Base-by-base conservation (phyloP, 495 filamentous ascomycete species). In the Trichoderma parareesei region DNA sequence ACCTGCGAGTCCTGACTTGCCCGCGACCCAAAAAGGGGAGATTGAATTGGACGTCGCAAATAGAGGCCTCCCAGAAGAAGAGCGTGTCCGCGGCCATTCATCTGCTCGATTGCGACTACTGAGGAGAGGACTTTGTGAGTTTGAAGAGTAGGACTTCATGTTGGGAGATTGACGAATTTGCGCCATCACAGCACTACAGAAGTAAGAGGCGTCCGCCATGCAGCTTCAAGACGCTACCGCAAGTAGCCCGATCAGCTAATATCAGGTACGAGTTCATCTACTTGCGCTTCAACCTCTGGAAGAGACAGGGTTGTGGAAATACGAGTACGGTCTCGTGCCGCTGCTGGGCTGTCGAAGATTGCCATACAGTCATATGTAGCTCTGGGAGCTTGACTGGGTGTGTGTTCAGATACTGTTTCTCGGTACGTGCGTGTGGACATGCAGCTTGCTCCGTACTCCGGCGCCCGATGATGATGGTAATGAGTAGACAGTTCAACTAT, bases 281-380 rank as follows among this genome's bases (percentile, higher is more conserved):
- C 27, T 35, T 37, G 7, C 8, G 16, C 13, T 11, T 48, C 27
- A 35, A 37, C 27, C 7, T 13, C 20, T 35, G 46, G 33, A 35
- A 6, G 20, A 13, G 27, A 35, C 53, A 57, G 33, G 53, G 53
- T 57, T 57, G 27, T 57, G 46, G 16, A 57, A 57, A 57, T 57
- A 57, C 53, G 53, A 57, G 53, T 57, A 57, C 53, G 53, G 53
- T 27, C n/a, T 16, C 20, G 18, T 49, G 16, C n/a, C 20, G 46
- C 46, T 18, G 46, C 46, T 49, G 46, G 46, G n/a, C 46, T 49
- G 46, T 49, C 46, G 46, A 18, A n/a, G 16, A 49, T 49, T n/a
- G n/a, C n/a, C n/a, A n/a, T n/a, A n/a, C n/a, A n/a, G 27, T 27
- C 27, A 27, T 27, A 27, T 27, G 27, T 27, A 27, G 27, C 27